Base-by-base conservation (phyloP, 805 yeast genomes). In the Saturnispora hagleri region DNA sequence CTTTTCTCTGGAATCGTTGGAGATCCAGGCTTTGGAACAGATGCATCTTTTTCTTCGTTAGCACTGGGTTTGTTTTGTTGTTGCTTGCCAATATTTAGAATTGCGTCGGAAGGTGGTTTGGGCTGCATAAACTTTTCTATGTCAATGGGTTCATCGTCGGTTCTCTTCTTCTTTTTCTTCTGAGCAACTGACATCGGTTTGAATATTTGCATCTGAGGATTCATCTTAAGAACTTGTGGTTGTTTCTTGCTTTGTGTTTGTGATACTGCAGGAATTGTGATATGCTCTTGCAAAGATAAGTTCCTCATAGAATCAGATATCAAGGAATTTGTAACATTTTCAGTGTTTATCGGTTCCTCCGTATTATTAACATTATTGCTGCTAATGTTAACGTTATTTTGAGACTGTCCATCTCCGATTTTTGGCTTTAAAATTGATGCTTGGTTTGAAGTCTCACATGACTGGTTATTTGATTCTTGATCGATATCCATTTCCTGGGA, bases 1-100 rank as follows among this genome's bases (percentile, higher is more conserved):
- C 62, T 53, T 44, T 62, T 60, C n/a, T 58, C 63, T 9, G 61
- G 58, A 24, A 56, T 49, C 2, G 47, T 43, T 26, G 45, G 43
- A 10, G 44, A 28, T 15, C 46, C 51, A 22, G 44, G 34, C 43
- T n/a, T 36, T 17, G 28, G 38, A 9, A 9, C 7, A 9, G 9
- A 38, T 8, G 3, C 4, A 5, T 12, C 15, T 5, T 38, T 20
- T 6, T 38, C 12, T 4, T 38, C 42, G 8, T 10, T 24, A 18
- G 5, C 12, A 18, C 13, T 20, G 3, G 18, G 26, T 20, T 38
- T 38, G 15, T 18, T 18, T 18, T 38, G 38, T n/a, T 44, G 47
- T 5, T 44, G 44, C n/a, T 41, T 41, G 17, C 47, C 47, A 10
- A 45, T 45, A 20, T 46, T 46, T 22, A 42, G 31, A 18, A 54